phyloP scores from a whole-genome alignment of 805 yeast species.

The Monosporozyma aquatica region DNA sequence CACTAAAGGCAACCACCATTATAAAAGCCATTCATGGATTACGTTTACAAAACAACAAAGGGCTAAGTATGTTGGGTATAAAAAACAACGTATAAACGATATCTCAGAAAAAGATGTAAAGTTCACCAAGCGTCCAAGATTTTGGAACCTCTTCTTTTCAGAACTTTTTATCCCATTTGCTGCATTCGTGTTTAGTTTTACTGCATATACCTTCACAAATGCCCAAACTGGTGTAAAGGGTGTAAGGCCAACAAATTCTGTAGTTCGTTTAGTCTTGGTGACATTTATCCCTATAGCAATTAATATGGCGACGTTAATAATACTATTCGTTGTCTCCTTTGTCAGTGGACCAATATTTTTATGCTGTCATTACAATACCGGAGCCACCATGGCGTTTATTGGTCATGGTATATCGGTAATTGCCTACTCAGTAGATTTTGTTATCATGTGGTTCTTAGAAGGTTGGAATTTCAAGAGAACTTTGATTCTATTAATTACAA shows the following conservation, averaged over 20 bases:
- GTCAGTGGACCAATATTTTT: constrained; percentile 41
- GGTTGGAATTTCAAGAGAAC: constrained; percentile 55
- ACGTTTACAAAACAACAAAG: constrained; percentile 65
- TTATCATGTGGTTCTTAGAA: constrained; percentile 57
- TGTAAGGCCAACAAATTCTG: constrained; percentile 45
- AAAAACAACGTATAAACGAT: constrained; percentile 60
- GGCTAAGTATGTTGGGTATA: constrained; percentile 87
- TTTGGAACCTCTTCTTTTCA: constrained; percentile 67
- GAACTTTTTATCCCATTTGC: constrained; percentile 69
- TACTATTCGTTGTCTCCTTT: constrained; percentile 38
- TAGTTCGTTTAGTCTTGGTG: constrained; percentile 51
- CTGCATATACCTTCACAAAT: constrained; percentile 74
- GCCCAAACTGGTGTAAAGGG: constrained; percentile 72
- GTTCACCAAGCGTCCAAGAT: constrained; percentile 66
- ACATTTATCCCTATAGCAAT: constrained; percentile 41
- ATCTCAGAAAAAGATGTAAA: constrained; percentile 54
- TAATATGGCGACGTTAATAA: constrained; percentile 25
- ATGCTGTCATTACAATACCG: constrained; percentile 36
- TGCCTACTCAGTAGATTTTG: constrained; percentile 47
- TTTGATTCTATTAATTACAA: constrained; percentile 50
- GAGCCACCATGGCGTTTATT: constrained; percentile 45
- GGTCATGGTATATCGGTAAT: constrained; percentile 49
- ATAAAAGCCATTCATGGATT: constrained; percentile 72
- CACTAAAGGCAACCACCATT: constrained; percentile 63
- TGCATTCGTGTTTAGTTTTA: constrained; percentile 56